Conservation (phyloP, 768 basidiomycete species). For the Rhizopogon vinicolor region DNA sequence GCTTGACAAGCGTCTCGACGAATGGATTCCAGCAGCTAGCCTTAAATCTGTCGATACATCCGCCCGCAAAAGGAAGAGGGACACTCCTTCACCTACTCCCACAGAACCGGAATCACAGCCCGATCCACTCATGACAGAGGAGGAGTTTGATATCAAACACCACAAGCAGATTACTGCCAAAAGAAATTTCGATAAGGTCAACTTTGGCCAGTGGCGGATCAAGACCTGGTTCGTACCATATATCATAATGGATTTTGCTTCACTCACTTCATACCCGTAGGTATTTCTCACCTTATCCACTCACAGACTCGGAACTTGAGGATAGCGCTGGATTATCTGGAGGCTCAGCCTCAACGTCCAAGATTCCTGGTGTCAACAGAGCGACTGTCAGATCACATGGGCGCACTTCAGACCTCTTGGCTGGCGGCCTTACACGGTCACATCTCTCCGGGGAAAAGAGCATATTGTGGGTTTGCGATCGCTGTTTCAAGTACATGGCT, state of each 20-base stretch:
- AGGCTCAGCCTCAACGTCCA: slow-evolving; percentile 26
- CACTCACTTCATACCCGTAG: slow-evolving; percentile 31
- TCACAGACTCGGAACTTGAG: slow-evolving; percentile 62
- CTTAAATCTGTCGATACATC: slow-evolving; percentile 19
- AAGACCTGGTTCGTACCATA: slow-evolving; percentile 70
- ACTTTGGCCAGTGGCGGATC: slow-evolving; percentile 83
- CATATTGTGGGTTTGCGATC: slow-evolving; percentile 79
- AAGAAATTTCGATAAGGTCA: slow-evolving; percentile 83
- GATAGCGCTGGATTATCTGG: slow-evolving; percentile 29
- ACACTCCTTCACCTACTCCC: slow-evolving; percentile 4
- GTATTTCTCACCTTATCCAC: slow-evolving; percentile 93
- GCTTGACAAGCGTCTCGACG: slow-evolving; percentile 69
- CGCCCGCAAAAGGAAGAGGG: slow-evolving; percentile 18
- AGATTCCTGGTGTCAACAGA: slow-evolving; percentile 47
- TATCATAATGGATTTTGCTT: neutral
- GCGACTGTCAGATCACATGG: slow-evolving; percentile 56
- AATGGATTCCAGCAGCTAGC: slow-evolving; percentile 54
- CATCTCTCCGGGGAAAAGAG: slow-evolving; percentile 42
- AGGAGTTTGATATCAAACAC: slow-evolving; percentile 65
- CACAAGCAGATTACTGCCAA: slow-evolving; percentile 64
- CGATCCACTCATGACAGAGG: slow-evolving; percentile 50
- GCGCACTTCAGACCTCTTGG: slow-evolving; percentile 69
- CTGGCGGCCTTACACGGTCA: slow-evolving; percentile 53
- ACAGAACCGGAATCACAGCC: slow-evolving; percentile 10
- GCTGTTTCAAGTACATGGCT: slow-evolving; percentile 96